Percentiles rank a stretch among this genome's conserved stretches.
phyloP scores from a whole-genome alignment of 192 early-diverging fungal genomes.

The Coemansia sp. region DNA sequence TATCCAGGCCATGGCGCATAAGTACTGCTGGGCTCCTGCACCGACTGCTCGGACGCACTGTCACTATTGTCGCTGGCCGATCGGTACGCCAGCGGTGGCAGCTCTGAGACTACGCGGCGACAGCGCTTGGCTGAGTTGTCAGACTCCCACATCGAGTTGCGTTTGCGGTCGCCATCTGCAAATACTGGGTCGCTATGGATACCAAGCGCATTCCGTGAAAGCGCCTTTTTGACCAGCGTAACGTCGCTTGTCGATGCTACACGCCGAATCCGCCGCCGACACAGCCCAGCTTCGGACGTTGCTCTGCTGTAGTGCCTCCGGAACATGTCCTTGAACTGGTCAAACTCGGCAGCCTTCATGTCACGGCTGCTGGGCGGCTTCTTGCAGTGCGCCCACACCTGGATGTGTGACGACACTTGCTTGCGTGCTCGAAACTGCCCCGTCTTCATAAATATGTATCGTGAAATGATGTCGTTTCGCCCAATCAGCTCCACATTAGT shows the following conservation, averaged over 20 bases:
- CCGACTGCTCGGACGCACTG: not conserved
- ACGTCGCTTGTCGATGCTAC: conserved; percentile 39
- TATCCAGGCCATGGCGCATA: not conserved
- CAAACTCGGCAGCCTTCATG: conserved; percentile 35
- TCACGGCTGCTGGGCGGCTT: conserved; percentile 54
- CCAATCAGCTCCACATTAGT: conserved; percentile 48
- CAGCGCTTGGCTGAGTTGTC: conserved; percentile 26
- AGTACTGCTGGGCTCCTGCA: not conserved
- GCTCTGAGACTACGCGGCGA: conserved; percentile 44
- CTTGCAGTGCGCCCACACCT: conserved; percentile 73
- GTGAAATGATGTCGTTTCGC: conserved; percentile 74
- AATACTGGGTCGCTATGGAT: conserved; percentile 8
- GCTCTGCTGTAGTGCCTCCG: conserved; percentile 39
- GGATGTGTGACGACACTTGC: conserved; percentile 78
- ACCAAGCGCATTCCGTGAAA: conserved; percentile 23
- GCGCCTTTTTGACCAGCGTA: conserved; percentile 3
- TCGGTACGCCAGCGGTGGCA: conserved; percentile 21
- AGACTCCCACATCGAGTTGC: conserved; percentile 5
- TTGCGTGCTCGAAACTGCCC: conserved; percentile 67
- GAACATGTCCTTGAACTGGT: conserved; percentile 38
- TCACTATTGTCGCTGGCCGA: conserved; percentile 3
- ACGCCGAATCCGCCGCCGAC: conserved; percentile 37
- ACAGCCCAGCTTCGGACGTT: conserved; percentile 19
- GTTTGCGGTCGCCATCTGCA: conserved; percentile 22
- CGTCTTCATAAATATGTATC: conserved; percentile 70